Evolutionary conservation across 192 early-diverging fungal species (phyloP).

Genomic region (Paraglomus brasilianum): DNA sequence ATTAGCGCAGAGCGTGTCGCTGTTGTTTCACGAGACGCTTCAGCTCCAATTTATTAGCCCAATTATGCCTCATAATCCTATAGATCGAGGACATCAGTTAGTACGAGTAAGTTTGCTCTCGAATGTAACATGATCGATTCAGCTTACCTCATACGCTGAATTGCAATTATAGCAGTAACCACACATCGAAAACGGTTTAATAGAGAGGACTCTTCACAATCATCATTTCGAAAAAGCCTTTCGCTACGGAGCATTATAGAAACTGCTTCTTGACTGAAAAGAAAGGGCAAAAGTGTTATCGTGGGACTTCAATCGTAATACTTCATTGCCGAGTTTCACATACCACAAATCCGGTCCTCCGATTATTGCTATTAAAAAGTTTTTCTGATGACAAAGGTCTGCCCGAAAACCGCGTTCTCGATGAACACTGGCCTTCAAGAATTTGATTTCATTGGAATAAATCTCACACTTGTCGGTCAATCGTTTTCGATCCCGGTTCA

Average conservation of each 20-base stretch:
- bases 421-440: constrained; percentile 12
- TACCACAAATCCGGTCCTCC: constrained; percentile 24
- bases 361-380: constrained; percentile 13
- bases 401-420: constrained; percentile 27
- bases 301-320: neutral
- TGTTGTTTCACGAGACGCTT: too few species aligned
- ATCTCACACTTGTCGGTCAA: constrained; percentile 9
- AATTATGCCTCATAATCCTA: too few species aligned
- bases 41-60: too few species aligned
- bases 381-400: constrained; percentile 28
- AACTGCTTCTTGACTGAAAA: neutral
- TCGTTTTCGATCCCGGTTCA: constrained; percentile 6
- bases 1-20: too few species aligned
- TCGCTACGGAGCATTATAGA: neutral
- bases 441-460: constrained; percentile 14
- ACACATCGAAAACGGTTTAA: neutral
- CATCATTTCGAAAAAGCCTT: neutral
- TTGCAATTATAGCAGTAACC: constrained; percentile 13
- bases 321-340: neutral
- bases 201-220: constrained; percentile 4
- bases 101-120: too few species aligned
- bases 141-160: constrained; percentile 27
- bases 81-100: too few species aligned
- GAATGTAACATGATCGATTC: too few species aligned
- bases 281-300: neutral